phyloP scores from a whole-genome alignment of 805 yeast species.

The Pichia membranifaciens region DNA sequence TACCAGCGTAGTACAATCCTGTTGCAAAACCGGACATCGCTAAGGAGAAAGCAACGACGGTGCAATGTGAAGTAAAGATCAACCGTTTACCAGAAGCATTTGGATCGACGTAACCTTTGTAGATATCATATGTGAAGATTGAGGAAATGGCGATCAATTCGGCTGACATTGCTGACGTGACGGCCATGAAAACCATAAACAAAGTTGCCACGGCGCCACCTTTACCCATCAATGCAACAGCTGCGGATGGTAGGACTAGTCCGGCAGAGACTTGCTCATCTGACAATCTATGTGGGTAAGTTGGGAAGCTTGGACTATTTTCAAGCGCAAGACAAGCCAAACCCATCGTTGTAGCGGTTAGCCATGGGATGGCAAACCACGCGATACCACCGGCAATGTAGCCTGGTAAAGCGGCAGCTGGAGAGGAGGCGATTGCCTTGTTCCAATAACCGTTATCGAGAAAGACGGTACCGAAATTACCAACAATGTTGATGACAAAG shows the following conservation, averaged over 20 bases:
- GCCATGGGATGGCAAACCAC: slow-evolving; percentile 88
- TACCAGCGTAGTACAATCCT: slow-evolving; percentile 75
- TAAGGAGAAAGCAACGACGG: slow-evolving; percentile 53
- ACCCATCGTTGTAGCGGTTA: slow-evolving; percentile 80
- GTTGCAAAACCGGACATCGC: slow-evolving; percentile 79
- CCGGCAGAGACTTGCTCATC: slow-evolving; percentile 76
- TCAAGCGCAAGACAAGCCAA: slow-evolving; percentile 76
- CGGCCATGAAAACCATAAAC: slow-evolving; percentile 82
- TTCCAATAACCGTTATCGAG: slow-evolving; percentile 85
- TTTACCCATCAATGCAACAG: slow-evolving; percentile 76
- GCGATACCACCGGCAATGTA: slow-evolving; percentile 83
- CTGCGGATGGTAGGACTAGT: slow-evolving; percentile 69
- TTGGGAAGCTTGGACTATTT: slow-evolving; percentile 65
- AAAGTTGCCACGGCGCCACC: slow-evolving; percentile 86
- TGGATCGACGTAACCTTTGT: slow-evolving; percentile 75
- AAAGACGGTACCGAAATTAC: slow-evolving; percentile 86
- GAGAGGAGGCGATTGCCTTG: slow-evolving; percentile 74
- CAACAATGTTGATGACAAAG: slow-evolving; percentile 81
- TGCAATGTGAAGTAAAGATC: slow-evolving; percentile 59
- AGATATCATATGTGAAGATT: slow-evolving; percentile 78
- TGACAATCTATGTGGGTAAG: slow-evolving; percentile 64
- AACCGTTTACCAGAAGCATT: slow-evolving; percentile 68
- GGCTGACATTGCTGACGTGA: slow-evolving; percentile 87
- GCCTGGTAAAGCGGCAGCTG: slow-evolving; percentile 81
- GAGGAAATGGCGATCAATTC: slow-evolving; percentile 87